phyloP scores from a whole-genome alignment of 371 early-diverging fungal genomes.

The Lichtheimia ornata region DNA sequence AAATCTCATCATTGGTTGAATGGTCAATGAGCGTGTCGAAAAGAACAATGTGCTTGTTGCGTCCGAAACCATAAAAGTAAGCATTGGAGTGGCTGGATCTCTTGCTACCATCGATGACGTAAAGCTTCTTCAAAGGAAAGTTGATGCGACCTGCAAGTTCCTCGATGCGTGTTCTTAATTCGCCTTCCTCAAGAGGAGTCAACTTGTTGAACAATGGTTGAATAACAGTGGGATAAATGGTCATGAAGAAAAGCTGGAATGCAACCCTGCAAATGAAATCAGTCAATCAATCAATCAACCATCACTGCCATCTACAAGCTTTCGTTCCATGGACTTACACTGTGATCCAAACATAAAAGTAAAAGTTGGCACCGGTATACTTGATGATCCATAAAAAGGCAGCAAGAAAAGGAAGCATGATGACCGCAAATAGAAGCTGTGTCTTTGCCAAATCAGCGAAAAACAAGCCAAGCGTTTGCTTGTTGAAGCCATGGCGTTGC shows the following conservation, averaged over 20 bases:
- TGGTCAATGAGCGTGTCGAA: slow-evolving; percentile 96
- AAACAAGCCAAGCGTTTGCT: slow-evolving; percentile 85
- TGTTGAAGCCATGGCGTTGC: slow-evolving; percentile 96
- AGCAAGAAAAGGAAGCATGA: slow-evolving; percentile 83
- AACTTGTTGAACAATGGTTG: slow-evolving; percentile 99
- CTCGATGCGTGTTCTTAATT: slow-evolving; percentile 84
- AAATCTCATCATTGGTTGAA: slow-evolving; percentile 82
- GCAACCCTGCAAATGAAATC: slow-evolving; percentile 54
- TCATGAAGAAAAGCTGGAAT: slow-evolving; percentile 88
- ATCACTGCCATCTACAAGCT: not conserved
- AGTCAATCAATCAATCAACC: not conserved
- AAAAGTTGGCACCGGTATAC: slow-evolving; percentile 84
- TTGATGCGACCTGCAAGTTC: slow-evolving; percentile 82
- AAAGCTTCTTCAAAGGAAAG: slow-evolving; percentile 95
- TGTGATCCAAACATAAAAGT: slow-evolving; percentile 87
- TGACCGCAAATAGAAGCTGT: slow-evolving; percentile 62
- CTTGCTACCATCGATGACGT: slow-evolving; percentile 95
- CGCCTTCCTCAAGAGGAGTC: slow-evolving; percentile 85
- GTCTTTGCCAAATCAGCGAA: slow-evolving; percentile 83
- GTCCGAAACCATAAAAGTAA: slow-evolving; percentile 96
- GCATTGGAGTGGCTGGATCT: slow-evolving; percentile 97
- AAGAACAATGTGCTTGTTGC: slow-evolving; percentile 97
- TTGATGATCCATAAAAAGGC: slow-evolving; percentile 83
- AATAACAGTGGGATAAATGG: slow-evolving; percentile 94
- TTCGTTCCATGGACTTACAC: slow-evolving; percentile 56